Evolutionary conservation across 2,329 filamentous ascomycete species (phyloP).

Genomic region (Microascus cirrosus): DNA sequence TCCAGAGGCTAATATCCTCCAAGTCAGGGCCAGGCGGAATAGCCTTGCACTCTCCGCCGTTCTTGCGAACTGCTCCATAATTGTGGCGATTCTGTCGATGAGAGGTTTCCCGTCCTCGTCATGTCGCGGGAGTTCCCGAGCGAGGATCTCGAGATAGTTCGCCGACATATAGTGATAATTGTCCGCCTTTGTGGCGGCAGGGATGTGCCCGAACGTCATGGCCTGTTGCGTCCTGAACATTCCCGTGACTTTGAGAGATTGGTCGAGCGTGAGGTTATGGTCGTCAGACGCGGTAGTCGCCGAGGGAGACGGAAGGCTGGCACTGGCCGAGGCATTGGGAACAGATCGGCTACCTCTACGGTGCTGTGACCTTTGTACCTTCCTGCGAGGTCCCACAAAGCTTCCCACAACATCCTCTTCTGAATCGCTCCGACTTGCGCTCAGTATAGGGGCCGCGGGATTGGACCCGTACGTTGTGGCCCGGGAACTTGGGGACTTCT

Average conservation of each 20-base stretch:
- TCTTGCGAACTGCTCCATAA: constrained; percentile 45
- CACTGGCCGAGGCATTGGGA: background rate
- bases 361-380: constrained; percentile 20
- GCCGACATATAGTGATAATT: constrained; percentile 45
- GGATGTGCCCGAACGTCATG: constrained; percentile 50
- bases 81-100: constrained; percentile 32
- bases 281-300: constrained; percentile 22
- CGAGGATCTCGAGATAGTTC: constrained; percentile 43
- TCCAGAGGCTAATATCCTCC: constrained; percentile 48
- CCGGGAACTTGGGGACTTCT: constrained; percentile 19
- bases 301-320: constrained; percentile 46
- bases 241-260: constrained; percentile 46
- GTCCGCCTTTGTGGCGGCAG: constrained; percentile 35
- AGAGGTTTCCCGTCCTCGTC: constrained; percentile 22
- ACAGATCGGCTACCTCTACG: constrained; percentile 25
- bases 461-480: constrained; percentile 35
- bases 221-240: constrained; percentile 48
- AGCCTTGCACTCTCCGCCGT: constrained; percentile 45
- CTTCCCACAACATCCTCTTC: constrained; percentile 53
- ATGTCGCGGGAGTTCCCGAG: constrained; percentile 30
- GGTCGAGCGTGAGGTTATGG: constrained; percentile 40
- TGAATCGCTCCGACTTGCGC: constrained; percentile 50
- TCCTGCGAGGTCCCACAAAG: constrained; percentile 40
- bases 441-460: constrained; percentile 36
- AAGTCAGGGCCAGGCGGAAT: constrained; percentile 53